These are phyloP conservation scores for Pythium folliculosum DNA, from an alignment of 352 stramenopile genomes.

Conservation along the genomic window DNA sequence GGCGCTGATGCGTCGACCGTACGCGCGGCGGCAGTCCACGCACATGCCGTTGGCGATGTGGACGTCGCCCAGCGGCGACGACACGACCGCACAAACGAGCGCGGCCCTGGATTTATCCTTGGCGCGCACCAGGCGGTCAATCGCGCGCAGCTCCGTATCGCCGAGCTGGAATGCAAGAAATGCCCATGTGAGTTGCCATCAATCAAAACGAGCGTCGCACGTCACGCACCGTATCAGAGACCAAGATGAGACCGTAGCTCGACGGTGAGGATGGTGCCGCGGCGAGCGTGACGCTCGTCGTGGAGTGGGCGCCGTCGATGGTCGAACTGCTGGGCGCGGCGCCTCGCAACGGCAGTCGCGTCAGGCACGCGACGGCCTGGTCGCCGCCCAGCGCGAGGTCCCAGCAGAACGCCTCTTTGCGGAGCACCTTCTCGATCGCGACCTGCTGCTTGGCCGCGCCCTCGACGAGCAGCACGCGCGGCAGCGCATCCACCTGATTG, in stretches of 20 bases:
- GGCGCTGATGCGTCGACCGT: conserved; percentile 51
- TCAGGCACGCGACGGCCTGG: conserved; percentile 53
- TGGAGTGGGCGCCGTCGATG: not conserved
- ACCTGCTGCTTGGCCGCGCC: conserved; percentile 59
- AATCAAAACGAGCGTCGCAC: too few relatives aligned
- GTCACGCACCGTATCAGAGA: conserved; percentile 53
- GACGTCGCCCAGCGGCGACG: conserved; percentile 35
- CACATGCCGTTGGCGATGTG: conserved; percentile 59
- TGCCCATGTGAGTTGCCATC: too few relatives aligned
- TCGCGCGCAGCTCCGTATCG: conserved; percentile 47
- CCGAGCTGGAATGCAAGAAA: conserved; percentile 34
- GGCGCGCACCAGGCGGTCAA: conserved; percentile 51
- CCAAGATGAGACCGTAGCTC: conserved; percentile 55
- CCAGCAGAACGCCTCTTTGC: conserved; percentile 69
- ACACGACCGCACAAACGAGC: conserved; percentile 60
- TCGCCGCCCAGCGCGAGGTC: conserved; percentile 63
- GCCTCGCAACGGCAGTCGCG: conserved; percentile 28
- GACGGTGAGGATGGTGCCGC: not conserved
- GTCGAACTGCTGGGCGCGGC: not conserved
- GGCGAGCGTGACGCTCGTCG: conserved; percentile 10
- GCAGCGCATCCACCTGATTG: conserved; percentile 53
- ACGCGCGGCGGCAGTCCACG: conserved; percentile 40
- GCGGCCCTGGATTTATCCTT: conserved; percentile 34
- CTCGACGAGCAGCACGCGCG: conserved; percentile 63
- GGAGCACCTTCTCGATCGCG: conserved; percentile 55